These are phyloP conservation scores for Nannochloris sp. DNA, from an alignment of 139 green algal species.

Conservation along the genomic window DNA sequence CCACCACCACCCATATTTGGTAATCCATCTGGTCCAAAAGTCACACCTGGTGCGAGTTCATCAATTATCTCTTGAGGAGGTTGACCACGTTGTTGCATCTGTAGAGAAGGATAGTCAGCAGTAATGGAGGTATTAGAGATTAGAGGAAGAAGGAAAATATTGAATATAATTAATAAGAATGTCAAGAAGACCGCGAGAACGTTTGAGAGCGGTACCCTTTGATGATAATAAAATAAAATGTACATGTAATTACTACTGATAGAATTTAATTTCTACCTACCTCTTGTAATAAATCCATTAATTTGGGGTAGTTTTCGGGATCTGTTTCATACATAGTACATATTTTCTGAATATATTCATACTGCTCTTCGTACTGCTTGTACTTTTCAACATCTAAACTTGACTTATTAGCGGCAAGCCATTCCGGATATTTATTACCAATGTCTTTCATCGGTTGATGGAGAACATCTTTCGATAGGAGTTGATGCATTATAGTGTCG, in stretches of 20 bases:
- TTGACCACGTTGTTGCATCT: conserved; percentile 78
- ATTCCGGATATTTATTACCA: conserved; percentile 63
- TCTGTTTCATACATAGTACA: conserved; percentile 61
- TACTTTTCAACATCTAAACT: conserved; percentile 40
- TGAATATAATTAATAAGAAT: not conserved
- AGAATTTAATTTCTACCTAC: conserved; percentile 16
- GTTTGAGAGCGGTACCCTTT: no score
- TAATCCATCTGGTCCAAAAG: conserved; percentile 1
- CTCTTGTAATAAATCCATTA: conserved; percentile 72
- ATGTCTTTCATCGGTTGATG: conserved; percentile 83
- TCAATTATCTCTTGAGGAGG: conserved; percentile 75
- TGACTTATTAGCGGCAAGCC: conserved; percentile 50
- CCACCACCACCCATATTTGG: not conserved
- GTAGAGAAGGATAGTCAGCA: conserved; percentile 7
- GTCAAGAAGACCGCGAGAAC: not conserved
- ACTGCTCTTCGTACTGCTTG: conserved; percentile 56
- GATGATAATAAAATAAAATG: no score
- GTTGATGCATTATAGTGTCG: conserved; percentile 73
- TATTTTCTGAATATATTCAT: conserved; percentile 54
- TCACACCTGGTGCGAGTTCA: conserved; percentile 53
- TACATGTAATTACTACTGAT: no score
- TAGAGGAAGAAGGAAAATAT: not conserved
- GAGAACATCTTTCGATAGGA: conserved; percentile 84
- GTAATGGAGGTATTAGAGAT: not conserved
- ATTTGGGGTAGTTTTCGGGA: conserved; percentile 44